Conservation (phyloP, 129 eudicot species). For the Deinandra increscens region DNA sequence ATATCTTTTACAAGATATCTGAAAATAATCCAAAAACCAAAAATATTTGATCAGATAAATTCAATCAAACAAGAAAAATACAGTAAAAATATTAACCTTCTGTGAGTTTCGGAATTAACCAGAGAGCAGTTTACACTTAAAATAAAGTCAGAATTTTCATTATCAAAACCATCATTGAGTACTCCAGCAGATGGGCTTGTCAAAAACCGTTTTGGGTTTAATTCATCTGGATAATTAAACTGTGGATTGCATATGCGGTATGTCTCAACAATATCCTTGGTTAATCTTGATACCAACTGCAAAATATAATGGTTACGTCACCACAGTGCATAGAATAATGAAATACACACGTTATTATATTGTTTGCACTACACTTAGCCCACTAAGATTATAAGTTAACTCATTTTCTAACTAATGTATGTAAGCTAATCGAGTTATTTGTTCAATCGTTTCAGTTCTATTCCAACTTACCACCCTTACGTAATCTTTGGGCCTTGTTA, state of each 20-base stretch:
- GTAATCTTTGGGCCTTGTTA: background rate
- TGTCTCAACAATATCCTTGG: slow-evolving; percentile 80
- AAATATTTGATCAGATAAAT: background rate
- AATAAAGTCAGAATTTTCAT: slow-evolving; percentile 87
- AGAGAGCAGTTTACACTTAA: slow-evolving; percentile 54
- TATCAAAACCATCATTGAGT: slow-evolving; percentile 85
- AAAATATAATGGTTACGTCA: slow-evolving; percentile 26
- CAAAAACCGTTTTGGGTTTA: slow-evolving; percentile 75
- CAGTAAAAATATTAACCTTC: slow-evolving; percentile 43
- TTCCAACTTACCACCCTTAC: too few species aligned
- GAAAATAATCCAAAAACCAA: slow-evolving; percentile 21
- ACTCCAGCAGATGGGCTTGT: slow-evolving; percentile 87
- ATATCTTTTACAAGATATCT: slow-evolving; percentile 90
- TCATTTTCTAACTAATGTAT: too few species aligned
- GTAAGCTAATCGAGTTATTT: too few species aligned
- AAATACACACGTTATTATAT: background rate
- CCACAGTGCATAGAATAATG: background rate
- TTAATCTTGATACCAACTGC: slow-evolving; percentile 85
- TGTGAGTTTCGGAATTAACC: slow-evolving; percentile 56
- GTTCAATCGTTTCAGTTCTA: too few species aligned
- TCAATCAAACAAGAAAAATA: background rate
- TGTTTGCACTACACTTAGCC: background rate
- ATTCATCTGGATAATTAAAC: slow-evolving; percentile 62
- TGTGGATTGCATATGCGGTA: slow-evolving; percentile 80
- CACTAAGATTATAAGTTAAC: background rate